A percentile compares a stretch with the other conserved stretches of the same genome.
phyloP scores from a whole-genome alignment of 2,329 filamentous ascomycete species.

The Fusarium sp. region DNA sequence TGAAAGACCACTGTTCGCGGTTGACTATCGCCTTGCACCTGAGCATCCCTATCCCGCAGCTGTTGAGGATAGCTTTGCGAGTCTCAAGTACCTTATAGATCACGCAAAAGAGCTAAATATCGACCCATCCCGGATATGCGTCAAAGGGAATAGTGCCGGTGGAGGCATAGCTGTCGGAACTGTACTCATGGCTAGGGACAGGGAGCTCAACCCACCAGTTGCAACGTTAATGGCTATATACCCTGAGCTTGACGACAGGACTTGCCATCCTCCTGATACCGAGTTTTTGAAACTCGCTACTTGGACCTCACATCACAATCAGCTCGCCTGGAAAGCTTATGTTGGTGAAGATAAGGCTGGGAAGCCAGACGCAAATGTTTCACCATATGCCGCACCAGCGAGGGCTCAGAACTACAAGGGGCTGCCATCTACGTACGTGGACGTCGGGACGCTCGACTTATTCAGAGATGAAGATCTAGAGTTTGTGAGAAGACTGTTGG shows the following conservation, averaged over 20 bases:
- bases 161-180: slow-evolving; percentile 17
- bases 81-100: slow-evolving; percentile 18
- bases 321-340: slow-evolving; percentile 28
- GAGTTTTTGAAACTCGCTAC: slow-evolving; percentile 16
- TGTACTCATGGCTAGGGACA: slow-evolving; percentile 28
- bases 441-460: slow-evolving; percentile 30
- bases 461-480: slow-evolving; percentile 31
- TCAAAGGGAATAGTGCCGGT: slow-evolving; percentile 32
- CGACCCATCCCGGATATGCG: slow-evolving; percentile 18
- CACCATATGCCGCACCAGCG: slow-evolving; percentile 30
- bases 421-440: slow-evolving; percentile 27
- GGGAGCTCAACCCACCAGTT: slow-evolving; percentile 14
- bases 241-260: slow-evolving; percentile 33
- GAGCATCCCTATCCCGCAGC: slow-evolving; percentile 23
- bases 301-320: slow-evolving; percentile 15
- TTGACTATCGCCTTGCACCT: slow-evolving; percentile 36
- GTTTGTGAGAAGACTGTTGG: slow-evolving; percentile 29
- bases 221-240: slow-evolving; percentile 31
- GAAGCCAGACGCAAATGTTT: slow-evolving; percentile 8
- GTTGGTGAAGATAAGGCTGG: slow-evolving; percentile 32
- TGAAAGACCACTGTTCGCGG: slow-evolving; percentile 24
- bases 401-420: slow-evolving; percentile 20
- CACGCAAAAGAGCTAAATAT: slow-evolving; percentile 28
- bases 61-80: slow-evolving; percentile 29
- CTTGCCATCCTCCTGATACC: not conserved